Conservation (phyloP, 257 asterid genomes). For the Jacaranda mimosifolia region DNA sequence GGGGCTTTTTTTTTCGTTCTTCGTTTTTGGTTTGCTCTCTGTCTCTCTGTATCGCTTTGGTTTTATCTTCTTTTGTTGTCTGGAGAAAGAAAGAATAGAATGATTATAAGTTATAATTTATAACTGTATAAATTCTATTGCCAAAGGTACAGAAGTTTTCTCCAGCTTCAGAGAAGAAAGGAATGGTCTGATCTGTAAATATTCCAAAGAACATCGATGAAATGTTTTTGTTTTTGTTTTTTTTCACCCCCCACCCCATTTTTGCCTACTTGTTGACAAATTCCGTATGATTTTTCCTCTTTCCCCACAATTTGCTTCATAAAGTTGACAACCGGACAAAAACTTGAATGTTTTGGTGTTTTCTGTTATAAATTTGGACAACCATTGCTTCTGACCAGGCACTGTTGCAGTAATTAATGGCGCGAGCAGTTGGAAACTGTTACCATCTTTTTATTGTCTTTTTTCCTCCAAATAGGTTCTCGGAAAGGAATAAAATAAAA, state of each 20-base stretch:
- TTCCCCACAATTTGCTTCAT: background rate
- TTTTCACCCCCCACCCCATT: too few relatives aligned
- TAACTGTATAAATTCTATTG: background rate
- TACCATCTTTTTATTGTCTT: too few relatives aligned
- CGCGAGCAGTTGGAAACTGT: too few relatives aligned
- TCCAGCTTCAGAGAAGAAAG: background rate
- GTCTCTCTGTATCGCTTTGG: background rate
- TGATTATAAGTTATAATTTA: background rate
- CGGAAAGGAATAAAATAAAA: too few relatives aligned
- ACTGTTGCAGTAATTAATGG: too few relatives aligned
- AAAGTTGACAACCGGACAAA: too few relatives aligned
- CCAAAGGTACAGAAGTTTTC: background rate
- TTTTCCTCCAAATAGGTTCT: too few relatives aligned
- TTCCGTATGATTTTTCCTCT: background rate
- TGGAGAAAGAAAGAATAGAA: background rate
- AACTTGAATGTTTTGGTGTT: too few relatives aligned
- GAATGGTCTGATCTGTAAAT: slow-evolving; percentile 26
- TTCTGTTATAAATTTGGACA: too few relatives aligned
- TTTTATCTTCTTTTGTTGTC: background rate
- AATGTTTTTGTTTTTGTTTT: background rate
- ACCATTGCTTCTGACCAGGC: too few relatives aligned
- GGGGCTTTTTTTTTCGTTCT: background rate
- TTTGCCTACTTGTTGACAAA: background rate
- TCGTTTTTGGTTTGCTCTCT: background rate
- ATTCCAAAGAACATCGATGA: background rate